Conservation (phyloP, 140 eudicot species). For the Anethum foeniculum region DNA sequence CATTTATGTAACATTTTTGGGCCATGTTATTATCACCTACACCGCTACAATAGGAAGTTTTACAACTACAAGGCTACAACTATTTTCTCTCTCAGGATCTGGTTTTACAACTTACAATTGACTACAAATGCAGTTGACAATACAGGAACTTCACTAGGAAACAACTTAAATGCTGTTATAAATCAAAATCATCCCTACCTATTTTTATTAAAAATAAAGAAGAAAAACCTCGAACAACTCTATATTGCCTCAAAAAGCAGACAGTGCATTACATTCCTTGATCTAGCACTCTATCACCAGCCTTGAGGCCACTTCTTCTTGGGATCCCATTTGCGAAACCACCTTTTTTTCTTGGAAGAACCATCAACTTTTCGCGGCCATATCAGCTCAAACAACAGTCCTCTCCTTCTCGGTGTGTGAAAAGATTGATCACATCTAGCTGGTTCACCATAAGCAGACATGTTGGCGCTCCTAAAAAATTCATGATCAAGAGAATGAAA, state of each 20-base stretch:
- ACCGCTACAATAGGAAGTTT: no score
- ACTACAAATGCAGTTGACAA: no score
- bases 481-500: slow-evolving; percentile 14
- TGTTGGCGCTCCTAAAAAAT: slow-evolving; percentile 7
- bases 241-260: neutral
- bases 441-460: neutral
- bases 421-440: slow-evolving; percentile 5
- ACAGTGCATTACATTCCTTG: neutral
- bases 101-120: no score
- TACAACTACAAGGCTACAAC: no score
- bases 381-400: slow-evolving; percentile 36
- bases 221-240: neutral
- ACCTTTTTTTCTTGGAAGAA: slow-evolving; percentile 30
- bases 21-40: no score
- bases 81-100: no score
- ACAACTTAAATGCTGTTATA: neutral
- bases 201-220: no score
- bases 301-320: slow-evolving; percentile 80
- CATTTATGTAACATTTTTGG: no score
- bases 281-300: slow-evolving; percentile 47
- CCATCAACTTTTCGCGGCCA: slow-evolving; percentile 31
- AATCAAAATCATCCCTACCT: neutral
- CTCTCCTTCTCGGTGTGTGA: slow-evolving; percentile 21
- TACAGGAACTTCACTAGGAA: neutral
- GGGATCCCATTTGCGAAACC: slow-evolving; percentile 36